Percentiles rank a stretch among this genome's conserved stretches.
Evolutionary conservation across 257 asterid genomes (phyloP).

Genomic region (Solanum boliviense): DNA sequence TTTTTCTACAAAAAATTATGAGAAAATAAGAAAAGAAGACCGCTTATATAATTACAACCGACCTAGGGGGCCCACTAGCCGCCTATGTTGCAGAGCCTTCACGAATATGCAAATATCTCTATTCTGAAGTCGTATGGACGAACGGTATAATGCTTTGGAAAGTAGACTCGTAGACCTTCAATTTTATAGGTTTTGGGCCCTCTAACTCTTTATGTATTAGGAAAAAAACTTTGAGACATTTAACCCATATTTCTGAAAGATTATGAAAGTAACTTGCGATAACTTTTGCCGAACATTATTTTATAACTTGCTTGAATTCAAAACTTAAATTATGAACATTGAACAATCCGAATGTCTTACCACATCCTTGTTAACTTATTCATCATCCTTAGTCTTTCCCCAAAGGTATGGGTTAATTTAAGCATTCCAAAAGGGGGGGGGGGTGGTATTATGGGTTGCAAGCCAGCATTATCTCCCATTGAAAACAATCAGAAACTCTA

Average conservation of each 20-base stretch:
- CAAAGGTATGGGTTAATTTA: not conserved
- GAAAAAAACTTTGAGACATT: not conserved
- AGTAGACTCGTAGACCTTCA: not conserved
- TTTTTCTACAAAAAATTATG: not conserved
- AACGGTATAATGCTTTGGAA: not conserved
- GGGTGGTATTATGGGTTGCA: not conserved
- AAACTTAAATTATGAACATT: not conserved
- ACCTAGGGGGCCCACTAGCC: not conserved
- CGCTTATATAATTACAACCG: too few relatives aligned
- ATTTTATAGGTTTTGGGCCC: not conserved
- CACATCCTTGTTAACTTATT: not conserved
- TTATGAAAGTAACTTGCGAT: not conserved
- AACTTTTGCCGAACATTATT: not conserved
- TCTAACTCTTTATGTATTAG: not conserved
- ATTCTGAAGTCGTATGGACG: not conserved
- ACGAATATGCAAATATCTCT: not conserved
- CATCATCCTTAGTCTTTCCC: not conserved
- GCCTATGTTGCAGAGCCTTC: not conserved
- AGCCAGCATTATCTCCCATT: not conserved
- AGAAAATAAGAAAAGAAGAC: not conserved
- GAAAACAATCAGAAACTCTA: not conserved
- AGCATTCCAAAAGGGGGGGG: not conserved
- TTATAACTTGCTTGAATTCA: not conserved
- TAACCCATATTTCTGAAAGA: not conserved
- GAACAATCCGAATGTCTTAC: not conserved